Evolutionary conservation across 164 flowering plant species (phyloP), one percentile per base, ranked within the genome.

Genomic region (Cinnamomum chago): DNA sequence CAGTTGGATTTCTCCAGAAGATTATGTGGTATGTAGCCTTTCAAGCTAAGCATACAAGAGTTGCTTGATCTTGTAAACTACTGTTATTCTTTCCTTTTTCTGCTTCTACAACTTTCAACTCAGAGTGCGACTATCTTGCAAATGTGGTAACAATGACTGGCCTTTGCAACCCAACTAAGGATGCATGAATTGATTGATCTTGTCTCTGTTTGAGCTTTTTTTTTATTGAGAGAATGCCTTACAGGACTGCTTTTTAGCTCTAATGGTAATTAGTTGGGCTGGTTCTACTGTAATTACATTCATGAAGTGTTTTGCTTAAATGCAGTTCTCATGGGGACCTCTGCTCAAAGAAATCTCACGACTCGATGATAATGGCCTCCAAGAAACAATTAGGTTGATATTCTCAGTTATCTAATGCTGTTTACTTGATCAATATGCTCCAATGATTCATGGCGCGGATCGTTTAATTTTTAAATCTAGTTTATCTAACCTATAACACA

Each of bases 1-100:
- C 75, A 89, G 89, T 77, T 95, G 99, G 99, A 95, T 95, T 73
- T 95, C 99, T 55, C 99, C 99, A 3, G 97, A 90, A 83, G 99
- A 95, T 87, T 95, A 84, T 82, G 97, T 88, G 89, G 99, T 92
- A 27, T 71, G 85, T 81, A 60, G 18, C 47, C 18, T 58, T 47
- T 62, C 2, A 17, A 68, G 17, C 25, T 20, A 47, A 22, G 52
- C 55, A 11, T 68, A 23, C 60, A 15, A 15, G 60, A 23, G 47
- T 68, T 68, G 51, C 47, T 22, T 9, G 13, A 15, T 35, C 4
- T 47, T 40, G 47, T 47, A 13, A 23, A 60, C 11, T 23, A 28
- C 15, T 23, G 13, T 20, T 15, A 12, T 62, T 71, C 50, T 76
- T 64, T 51, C 4, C 10, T 50, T 69, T 68, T 52, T 47, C 2